Base-by-base conservation (phyloP, 345 rosid species). In the Firmiana major region DNA sequence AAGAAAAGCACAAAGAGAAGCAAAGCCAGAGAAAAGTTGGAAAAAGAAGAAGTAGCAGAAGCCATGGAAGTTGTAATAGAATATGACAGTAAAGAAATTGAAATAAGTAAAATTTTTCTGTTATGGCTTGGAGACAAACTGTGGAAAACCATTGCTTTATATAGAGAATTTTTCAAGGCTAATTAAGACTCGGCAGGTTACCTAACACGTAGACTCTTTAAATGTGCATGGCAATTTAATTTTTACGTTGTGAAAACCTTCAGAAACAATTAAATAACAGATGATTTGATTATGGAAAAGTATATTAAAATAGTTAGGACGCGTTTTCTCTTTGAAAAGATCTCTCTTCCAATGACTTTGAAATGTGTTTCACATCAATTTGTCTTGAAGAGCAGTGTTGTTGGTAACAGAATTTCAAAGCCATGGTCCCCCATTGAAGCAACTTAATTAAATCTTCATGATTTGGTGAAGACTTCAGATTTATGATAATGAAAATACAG, bases 131-230 rank as follows among this genome's bases (percentile, higher is more conserved):
- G 53, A 80, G 71, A 63, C 15, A 63, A 71, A 53, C 34, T 34
- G 19, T 68, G 46, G 76, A 42, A 5, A 34, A 58, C 17, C 71
- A 48, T 68, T 58, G 79, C 77, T 81, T 81, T 91, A 86, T 89
- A 90, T 85, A 93, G 88, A 76, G 73, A 63, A 26, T 0, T 51
- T 51, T 17, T 75, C 83, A 43, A 15, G 19, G 42, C 7, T 9
- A 36, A n/a, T 16, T 3, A 31, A 78, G 80, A 75, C 38, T 77
- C 38, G 81, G 79, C 83, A 82, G 97, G 84, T 89, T 0, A 90
- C 87, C 94, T 88, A 90, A 87, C 94, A 73, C 92, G 90, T 81
- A 79, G 94, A 85, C 78, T 77, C 38, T 19, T 36, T 13, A 9
- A 13, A 21, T 40, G 6, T 78, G 84, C 84, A 82, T 82, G 84